Evolutionary conservation across 2,329 filamentous ascomycete genomes (phyloP), one percentile per base, ranked within the genome.

Genomic region (Xylaria sp.): DNA sequence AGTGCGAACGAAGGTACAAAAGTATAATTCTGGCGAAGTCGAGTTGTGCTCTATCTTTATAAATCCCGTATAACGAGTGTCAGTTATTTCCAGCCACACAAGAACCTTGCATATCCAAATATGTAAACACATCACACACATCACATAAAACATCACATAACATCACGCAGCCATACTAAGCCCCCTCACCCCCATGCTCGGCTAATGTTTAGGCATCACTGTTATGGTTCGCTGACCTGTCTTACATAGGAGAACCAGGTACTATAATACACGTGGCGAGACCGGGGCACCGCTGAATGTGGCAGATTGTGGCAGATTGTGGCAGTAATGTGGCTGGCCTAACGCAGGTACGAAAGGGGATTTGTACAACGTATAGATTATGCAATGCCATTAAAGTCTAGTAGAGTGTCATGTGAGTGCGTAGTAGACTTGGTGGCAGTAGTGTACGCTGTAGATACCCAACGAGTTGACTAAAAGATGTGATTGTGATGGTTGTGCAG

Each of bases 31-130:
- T 20, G 34, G 23, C 46, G 34, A 9, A 37, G 44, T 28, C 23
- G 55, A 54, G 20, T 65, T 65, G 50, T 65, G 52, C 39, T 15
- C 59, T 68, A 65, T 65, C 50, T 52, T 46, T 58, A 62, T 39
- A 32, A 48, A 48, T 48, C n/a, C n/a, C 41, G 13, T 46, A 15
- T 44, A 44, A 4, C 15, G 39, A 6, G 41, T 44, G 41, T 4
- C 6, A n/a, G 34, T 54, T 62, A 68, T 65, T 65, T 65, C 51
- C 20, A 56, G 61, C 46, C 41, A 41, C 57, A 8, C 13, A 34
- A 41, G 50, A 46, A 2, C 46, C 34, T 25, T 32, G 41, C 57
- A 60, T 61, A 55, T 25, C n/a, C 51, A 34, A 52, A 37, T 55
- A 37, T 37, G 28, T 34, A n/a, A n/a, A 54, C 41, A 46, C 7